Percentiles rank a stretch among this genome's conserved stretches.
These are phyloP conservation scores for Botrytis medusae DNA, from an alignment of 2,329 filamentous ascomycete species.

Conservation along the genomic window DNA sequence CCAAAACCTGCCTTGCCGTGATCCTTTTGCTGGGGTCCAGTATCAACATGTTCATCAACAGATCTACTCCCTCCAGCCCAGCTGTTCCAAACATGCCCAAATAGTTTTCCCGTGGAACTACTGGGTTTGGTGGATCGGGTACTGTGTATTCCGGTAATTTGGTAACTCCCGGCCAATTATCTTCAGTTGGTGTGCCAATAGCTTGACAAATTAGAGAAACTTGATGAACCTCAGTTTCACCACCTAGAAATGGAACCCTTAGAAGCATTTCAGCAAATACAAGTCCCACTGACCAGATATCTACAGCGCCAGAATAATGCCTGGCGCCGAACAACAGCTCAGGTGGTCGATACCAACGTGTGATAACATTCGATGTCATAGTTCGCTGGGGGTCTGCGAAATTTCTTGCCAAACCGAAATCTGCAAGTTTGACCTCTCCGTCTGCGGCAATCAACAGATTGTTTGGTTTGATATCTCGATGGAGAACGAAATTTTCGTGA, in stretches of 20 bases:
- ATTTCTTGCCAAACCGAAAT: conserved; percentile 90
- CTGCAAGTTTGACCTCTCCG: conserved; percentile 90
- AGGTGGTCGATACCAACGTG: conserved; percentile 92
- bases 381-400: conserved; percentile 84
- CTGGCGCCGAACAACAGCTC: conserved; percentile 89
- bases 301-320: conserved; percentile 87
- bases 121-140: conserved; percentile 53
- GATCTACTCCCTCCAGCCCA: conserved; percentile 79
- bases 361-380: conserved; percentile 96
- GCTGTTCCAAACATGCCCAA: conserved; percentile 74
- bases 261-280: conserved; percentile 91
- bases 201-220: conserved; percentile 79
- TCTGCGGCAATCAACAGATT: conserved; percentile 93
- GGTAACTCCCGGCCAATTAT: conserved; percentile 91
- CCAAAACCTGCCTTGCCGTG: conserved; percentile 73
- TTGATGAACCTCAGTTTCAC: conserved; percentile 83
- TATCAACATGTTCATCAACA: conserved; percentile 80
- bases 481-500: conserved; percentile 89
- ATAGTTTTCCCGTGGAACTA: conserved; percentile 71
- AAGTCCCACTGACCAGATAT: conserved; percentile 90
- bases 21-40: conserved; percentile 86
- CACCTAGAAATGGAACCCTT: conserved; percentile 78
- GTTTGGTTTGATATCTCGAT: conserved; percentile 99
- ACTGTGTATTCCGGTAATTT: conserved; percentile 79
- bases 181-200: conserved; percentile 87